Conservation (phyloP, 495 filamentous ascomycete genomes). For the Neurospora cerealis region DNA sequence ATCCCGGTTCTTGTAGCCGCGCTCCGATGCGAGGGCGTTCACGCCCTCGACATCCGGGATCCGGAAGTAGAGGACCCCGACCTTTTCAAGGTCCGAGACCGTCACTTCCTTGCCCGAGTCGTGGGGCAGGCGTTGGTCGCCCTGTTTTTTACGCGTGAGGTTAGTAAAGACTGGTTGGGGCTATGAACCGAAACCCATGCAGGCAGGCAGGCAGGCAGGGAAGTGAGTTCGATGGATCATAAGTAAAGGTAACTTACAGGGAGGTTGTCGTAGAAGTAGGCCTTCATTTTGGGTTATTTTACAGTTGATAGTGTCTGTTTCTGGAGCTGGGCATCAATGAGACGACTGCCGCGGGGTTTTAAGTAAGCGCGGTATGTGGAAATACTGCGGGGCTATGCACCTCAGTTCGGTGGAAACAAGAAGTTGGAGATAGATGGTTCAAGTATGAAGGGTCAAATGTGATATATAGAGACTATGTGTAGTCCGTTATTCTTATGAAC, state of each 20-base stretch:
- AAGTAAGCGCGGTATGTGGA: too few species aligned
- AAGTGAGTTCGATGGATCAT: not conserved
- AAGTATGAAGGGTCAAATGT: not conserved
- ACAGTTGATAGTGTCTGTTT: not conserved
- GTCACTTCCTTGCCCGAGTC: constrained; percentile 62
- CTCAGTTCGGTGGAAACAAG: not conserved
- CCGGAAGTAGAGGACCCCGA: constrained; percentile 73
- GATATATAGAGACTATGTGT: not conserved
- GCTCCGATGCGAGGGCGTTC: constrained; percentile 58
- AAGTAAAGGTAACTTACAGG: constrained; percentile 42
- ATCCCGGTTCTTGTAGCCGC: constrained; percentile 91
- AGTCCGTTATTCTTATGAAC: not conserved
- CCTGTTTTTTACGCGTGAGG: constrained; percentile 35
- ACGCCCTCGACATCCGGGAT: constrained; percentile 55
- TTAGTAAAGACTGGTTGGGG: not conserved
- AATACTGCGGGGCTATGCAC: not conserved
- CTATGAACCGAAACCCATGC: constrained; percentile 8
- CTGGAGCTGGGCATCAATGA: not conserved
- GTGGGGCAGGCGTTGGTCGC: constrained; percentile 86
- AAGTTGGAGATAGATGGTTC: not conserved
- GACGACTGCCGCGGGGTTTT: not conserved
- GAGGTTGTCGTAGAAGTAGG: constrained; percentile 74
- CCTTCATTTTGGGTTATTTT: constrained; percentile 50
- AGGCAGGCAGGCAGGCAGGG: not conserved
- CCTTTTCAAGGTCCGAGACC: constrained; percentile 49